Base-by-base conservation (phyloP, 1,284 basidiomycete species). In the Bjerkandera adusta region DNA sequence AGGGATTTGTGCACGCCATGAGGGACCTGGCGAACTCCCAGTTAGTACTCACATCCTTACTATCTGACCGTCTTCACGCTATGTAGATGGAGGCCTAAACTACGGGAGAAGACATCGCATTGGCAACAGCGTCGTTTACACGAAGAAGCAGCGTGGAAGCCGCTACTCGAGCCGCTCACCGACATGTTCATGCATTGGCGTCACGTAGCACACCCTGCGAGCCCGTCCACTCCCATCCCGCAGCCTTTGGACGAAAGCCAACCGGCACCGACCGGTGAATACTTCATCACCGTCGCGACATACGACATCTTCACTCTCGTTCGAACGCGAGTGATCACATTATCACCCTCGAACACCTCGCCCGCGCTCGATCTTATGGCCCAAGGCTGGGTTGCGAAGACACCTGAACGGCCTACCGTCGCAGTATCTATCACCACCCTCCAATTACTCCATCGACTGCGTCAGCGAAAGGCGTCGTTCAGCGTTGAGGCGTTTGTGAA, bases 401-500 rank as follows among this genome's bases (percentile, higher is more conserved):
- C 37, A 5, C 48, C 43, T 15, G 18, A 6, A 4, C 6, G 33
- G 6, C 48, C 43, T 4, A 33, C 53, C 2, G 15, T 61, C 24
- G 59, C 61, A 4, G 40, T 69, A 10, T 59, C 61, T 1, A 10
- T 68, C 11, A 46, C 49, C 15, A 67, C 63, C 1, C 55, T 69
- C 5, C 56, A 67, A 29, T 48, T 67, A 3, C 63, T 58, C 35
- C 52, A 48, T n/a, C 20, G 38, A 4, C n/a, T 65, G 10, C 52
- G 56, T 2, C 49, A 55, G 5, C 46, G 41, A 4, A 56, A 59
- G 16, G 52, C 64, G 0, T 65, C 61, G 1, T 61, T 63, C 38
- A 65, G 63, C 48, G 48, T 66, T 3, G 61, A 70, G 46, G 60
- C 64, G 0, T 68, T 68, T 36, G 49, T 58, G 2, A 62, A 64